Conservation (phyloP, 2,329 filamentous ascomycete genomes). For the Trichoderma cornu-damae region DNA sequence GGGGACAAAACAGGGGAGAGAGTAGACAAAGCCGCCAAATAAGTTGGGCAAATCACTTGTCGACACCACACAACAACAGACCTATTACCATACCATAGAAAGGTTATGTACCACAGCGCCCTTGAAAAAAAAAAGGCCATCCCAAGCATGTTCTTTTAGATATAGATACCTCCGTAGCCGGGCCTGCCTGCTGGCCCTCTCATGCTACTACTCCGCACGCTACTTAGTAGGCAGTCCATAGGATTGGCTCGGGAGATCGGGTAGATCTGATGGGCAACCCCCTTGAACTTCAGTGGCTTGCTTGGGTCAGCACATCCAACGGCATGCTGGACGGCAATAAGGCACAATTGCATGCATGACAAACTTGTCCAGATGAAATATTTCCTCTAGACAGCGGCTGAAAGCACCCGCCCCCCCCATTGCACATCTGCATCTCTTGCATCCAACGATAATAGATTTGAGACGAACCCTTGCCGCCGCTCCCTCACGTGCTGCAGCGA, state of each 20-base stretch:
- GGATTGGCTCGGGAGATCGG: slow-evolving; percentile 14
- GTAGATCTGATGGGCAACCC: slow-evolving; percentile 3
- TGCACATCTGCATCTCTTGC: background rate
- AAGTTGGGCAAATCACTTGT: too few species aligned
- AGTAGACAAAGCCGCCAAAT: too few species aligned
- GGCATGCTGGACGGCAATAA: background rate
- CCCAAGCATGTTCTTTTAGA: background rate
- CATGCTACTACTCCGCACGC: slow-evolving; percentile 7
- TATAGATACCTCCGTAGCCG: too few species aligned
- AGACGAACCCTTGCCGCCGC: too few species aligned
- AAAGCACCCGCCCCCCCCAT: too few species aligned
- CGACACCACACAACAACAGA: too few species aligned
- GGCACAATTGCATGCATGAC: background rate
- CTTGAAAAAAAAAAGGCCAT: too few species aligned
- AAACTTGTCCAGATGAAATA: too few species aligned
- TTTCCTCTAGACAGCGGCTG: background rate
- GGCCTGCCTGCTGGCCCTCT: background rate
- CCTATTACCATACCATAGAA: too few species aligned
- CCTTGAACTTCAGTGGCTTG: slow-evolving; percentile 11
- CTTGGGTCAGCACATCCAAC: slow-evolving; percentile 3
- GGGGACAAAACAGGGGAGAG: too few species aligned
- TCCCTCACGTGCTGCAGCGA: slow-evolving; percentile 11
- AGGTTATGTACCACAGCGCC: too few species aligned
- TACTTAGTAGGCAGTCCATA: background rate
- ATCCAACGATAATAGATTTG: background rate